Percentiles rank a stretch among this genome's conserved stretches.
Conservation (phyloP, 352 stramenopile genomes). For the Peronospora destructor region DNA sequence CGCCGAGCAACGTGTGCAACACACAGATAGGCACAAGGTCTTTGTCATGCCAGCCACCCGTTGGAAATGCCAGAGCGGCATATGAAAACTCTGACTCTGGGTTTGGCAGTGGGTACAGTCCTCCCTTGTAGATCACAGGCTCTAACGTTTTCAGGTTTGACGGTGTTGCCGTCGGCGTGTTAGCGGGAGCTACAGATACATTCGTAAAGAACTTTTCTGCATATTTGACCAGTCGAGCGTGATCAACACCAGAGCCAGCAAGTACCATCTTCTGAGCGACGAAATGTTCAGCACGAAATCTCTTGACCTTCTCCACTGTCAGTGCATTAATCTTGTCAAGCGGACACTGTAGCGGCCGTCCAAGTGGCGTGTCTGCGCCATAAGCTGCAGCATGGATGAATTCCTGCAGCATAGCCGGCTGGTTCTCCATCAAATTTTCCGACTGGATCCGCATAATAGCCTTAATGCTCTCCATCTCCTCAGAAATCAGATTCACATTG, state of each 20-base stretch:
- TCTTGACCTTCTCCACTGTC: conserved; percentile 60
- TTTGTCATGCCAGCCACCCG: conserved; percentile 93
- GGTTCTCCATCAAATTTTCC: conserved; percentile 88
- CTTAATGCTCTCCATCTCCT: conserved; percentile 91
- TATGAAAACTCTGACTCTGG: conserved; percentile 80
- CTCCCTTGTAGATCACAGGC: conserved; percentile 59
- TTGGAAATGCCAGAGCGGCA: conserved; percentile 94
- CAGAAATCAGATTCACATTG: conserved; percentile 60
- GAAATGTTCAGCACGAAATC: conserved; percentile 74
- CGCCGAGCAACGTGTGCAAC: conserved; percentile 95
- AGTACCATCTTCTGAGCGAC: conserved; percentile 88
- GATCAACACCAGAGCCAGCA: conserved; percentile 91
- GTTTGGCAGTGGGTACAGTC: conserved; percentile 58
- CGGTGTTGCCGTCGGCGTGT: conserved; percentile 15
- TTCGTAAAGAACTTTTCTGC: conserved; percentile 87
- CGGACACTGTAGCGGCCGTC: conserved; percentile 72
- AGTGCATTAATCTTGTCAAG: conserved; percentile 75
- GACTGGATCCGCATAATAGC: conserved; percentile 91
- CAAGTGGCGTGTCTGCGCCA: conserved; percentile 57
- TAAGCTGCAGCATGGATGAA: conserved; percentile 87
- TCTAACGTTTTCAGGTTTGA: conserved; percentile 35
- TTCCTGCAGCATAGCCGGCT: conserved; percentile 72
- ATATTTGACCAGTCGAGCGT: conserved; percentile 88
- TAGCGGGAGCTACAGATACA: conserved; percentile 27
- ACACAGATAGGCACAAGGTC: conserved; percentile 95